Evolutionary conservation across 163 green algal species (phyloP).

Genomic region (Trebouxiophyceae sp.): DNA sequence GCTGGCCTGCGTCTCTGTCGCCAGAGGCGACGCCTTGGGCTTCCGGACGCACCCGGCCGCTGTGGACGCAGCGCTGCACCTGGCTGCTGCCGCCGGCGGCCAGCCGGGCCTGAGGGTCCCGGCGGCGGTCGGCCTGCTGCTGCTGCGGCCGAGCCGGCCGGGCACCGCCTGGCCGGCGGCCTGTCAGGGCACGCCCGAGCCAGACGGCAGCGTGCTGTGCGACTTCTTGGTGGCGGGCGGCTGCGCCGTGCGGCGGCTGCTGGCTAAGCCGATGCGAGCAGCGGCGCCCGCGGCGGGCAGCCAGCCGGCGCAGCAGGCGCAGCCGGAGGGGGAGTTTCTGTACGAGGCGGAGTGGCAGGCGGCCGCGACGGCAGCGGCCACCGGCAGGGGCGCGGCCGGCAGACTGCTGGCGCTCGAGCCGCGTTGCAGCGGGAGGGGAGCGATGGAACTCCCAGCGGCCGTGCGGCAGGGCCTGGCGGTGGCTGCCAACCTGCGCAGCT

Average conservation of each 20-base stretch:
- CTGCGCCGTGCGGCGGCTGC: background rate
- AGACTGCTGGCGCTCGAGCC: no score
- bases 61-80: slow-evolving; percentile 49
- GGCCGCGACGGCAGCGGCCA: no score
- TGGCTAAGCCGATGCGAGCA: background rate
- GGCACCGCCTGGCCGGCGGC: background rate
- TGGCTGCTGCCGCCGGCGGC: slow-evolving; percentile 9
- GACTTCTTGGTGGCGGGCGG: background rate
- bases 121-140: background rate
- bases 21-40: slow-evolving; percentile 1
- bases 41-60: slow-evolving; percentile 44
- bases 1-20: background rate
- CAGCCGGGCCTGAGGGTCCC: slow-evolving; percentile 1
- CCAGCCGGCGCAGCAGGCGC: no score
- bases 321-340: slow-evolving; percentile 17
- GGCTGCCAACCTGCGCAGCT: no score
- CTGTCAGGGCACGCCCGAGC: background rate
- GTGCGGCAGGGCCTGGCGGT: no score
- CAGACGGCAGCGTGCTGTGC: slow-evolving; percentile 6
- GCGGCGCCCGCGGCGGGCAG: background rate
- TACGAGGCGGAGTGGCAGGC: slow-evolving; percentile 42
- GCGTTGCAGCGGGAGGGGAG: no score
- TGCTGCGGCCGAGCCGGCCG: background rate
- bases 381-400: no score
- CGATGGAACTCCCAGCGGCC: no score